Conservation (phyloP, 2,329 filamentous ascomycete species). For the Coleophoma crateriformis region DNA sequence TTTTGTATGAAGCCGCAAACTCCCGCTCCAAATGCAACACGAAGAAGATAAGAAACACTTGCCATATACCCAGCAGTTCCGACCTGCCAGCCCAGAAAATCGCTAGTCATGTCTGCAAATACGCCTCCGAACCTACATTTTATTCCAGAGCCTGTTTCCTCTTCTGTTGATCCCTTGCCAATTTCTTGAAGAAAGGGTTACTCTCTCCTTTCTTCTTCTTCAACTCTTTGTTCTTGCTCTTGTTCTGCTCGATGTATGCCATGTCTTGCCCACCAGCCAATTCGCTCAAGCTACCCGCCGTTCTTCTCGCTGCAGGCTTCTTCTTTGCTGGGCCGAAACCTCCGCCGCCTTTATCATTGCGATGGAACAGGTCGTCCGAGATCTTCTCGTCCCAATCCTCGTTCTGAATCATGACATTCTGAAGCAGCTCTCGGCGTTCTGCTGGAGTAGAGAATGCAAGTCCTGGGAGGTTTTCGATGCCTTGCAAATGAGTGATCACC, state of each 20-base stretch:
- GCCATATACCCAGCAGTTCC: too few relatives aligned
- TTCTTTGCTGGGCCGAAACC: constrained; percentile 36
- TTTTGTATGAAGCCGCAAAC: too few relatives aligned
- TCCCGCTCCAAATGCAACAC: too few relatives aligned
- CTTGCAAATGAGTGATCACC: constrained; percentile 91
- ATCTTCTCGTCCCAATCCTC: constrained; percentile 71
- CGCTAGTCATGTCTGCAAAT: not conserved
- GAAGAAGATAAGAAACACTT: too few relatives aligned
- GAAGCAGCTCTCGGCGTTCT: constrained; percentile 79
- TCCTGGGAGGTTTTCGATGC: constrained; percentile 77
- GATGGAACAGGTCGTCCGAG: constrained; percentile 61
- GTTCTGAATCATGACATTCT: constrained; percentile 84
- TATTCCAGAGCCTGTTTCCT: constrained; percentile 35
- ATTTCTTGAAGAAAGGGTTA: constrained; percentile 60
- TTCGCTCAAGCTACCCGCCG: constrained; percentile 79
- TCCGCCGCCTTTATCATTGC: constrained; percentile 25
- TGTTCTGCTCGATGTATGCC: constrained; percentile 89
- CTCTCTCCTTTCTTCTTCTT: constrained; percentile 56
- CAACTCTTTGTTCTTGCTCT: constrained; percentile 61
- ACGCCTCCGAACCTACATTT: not conserved
- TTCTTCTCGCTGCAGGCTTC: constrained; percentile 65
- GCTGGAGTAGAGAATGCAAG: constrained; percentile 74
- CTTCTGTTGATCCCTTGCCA: constrained; percentile 55
- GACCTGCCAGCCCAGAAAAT: too few relatives aligned
- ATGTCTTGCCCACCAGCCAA: constrained; percentile 91